Percentiles rank a stretch among this genome's conserved stretches.
Evolutionary conservation across 164 flowering plant genomes (phyloP).

Genomic region (Nymphaea colorata): DNA sequence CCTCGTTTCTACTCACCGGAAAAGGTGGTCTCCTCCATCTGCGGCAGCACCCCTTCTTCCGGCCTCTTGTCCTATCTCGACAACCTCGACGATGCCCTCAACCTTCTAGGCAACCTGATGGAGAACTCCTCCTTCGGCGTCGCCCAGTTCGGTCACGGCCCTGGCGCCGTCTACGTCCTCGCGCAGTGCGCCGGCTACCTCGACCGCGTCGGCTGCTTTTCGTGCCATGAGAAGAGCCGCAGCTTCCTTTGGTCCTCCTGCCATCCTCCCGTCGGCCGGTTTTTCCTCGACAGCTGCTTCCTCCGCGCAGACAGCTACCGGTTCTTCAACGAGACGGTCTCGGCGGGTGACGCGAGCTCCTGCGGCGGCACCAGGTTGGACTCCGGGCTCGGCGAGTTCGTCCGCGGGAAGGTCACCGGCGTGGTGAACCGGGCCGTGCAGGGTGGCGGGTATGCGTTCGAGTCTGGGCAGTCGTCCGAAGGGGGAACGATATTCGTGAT

Average conservation of each 20-base stretch:
- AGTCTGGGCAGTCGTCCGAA: not conserved
- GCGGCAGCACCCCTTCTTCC: not conserved
- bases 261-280: conserved; percentile 41
- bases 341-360: conserved; percentile 10
- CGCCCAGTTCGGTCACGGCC: not conserved
- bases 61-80: not conserved
- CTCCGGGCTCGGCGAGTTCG: conserved; percentile 12
- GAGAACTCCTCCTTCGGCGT: not conserved
- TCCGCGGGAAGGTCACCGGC: conserved; percentile 12
- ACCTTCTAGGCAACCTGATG: not conserved
- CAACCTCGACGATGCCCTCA: not conserved
- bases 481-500: not conserved
- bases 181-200: conserved; percentile 61
- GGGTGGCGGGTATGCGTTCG: conserved; percentile 22
- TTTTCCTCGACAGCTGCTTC: conserved; percentile 61
- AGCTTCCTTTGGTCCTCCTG: conserved; percentile 36
- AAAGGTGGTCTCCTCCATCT: not conserved
- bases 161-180: conserved; percentile 27
- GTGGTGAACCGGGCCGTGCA: conserved; percentile 20
- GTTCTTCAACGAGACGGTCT: conserved; percentile 30
- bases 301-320: conserved; percentile 45
- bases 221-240: conserved; percentile 53
- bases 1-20: not conserved
- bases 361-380: conserved; percentile 7
- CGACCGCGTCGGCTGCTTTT: conserved; percentile 50